A percentile compares a stretch with the other conserved stretches of the same genome.
Conservation (phyloP, 2,329 filamentous ascomycete genomes). For the Davidsoniella neocaledoniae region DNA sequence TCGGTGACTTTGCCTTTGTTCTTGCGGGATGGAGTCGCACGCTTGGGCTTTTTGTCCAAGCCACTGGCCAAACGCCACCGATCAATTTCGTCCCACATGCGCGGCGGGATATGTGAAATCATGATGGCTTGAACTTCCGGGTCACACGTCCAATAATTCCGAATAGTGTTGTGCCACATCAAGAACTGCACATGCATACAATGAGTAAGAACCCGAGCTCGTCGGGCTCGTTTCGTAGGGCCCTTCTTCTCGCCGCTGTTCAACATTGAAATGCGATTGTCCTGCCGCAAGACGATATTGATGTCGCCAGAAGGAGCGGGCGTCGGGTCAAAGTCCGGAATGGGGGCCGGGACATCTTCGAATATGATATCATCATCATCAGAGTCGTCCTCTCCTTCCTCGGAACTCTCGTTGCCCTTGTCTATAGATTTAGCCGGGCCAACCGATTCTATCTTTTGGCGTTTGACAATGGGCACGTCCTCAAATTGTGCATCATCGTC, state of each 20-base stretch:
- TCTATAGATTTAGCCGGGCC: not conserved
- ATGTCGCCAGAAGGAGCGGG: slow-evolving; percentile 46
- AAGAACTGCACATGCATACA: slow-evolving; percentile 77
- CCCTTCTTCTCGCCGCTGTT: slow-evolving; percentile 61
- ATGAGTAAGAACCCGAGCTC: slow-evolving; percentile 63
- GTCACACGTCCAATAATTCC: slow-evolving; percentile 75
- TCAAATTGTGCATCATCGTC: slow-evolving; percentile 20
- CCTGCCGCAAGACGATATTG: slow-evolving; percentile 51
- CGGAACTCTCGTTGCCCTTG: slow-evolving; percentile 16
- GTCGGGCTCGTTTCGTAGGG: slow-evolving; percentile 67
- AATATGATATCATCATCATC: slow-evolving; percentile 48
- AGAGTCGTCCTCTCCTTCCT: slow-evolving; percentile 30
- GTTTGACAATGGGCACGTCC: slow-evolving; percentile 25
- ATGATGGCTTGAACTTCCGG: slow-evolving; percentile 57
- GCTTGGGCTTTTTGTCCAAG: slow-evolving; percentile 25
- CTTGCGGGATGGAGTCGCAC: slow-evolving; percentile 17
- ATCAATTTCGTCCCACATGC: slow-evolving; percentile 55
- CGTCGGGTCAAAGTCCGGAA: slow-evolving; percentile 24
- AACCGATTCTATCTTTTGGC: slow-evolving; percentile 10
- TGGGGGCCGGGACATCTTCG: slow-evolving; percentile 34
- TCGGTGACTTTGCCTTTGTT: slow-evolving; percentile 22
- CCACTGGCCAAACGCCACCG: slow-evolving; percentile 57
- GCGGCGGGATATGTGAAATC: slow-evolving; percentile 52
- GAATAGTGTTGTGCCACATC: slow-evolving; percentile 75
- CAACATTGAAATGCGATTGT: slow-evolving; percentile 40